A percentile compares a stretch with the other conserved stretches of the same genome.
These are phyloP conservation scores for Colletotrichum sp. DNA, from an alignment of 2,329 filamentous ascomycete species.

Conservation along the genomic window DNA sequence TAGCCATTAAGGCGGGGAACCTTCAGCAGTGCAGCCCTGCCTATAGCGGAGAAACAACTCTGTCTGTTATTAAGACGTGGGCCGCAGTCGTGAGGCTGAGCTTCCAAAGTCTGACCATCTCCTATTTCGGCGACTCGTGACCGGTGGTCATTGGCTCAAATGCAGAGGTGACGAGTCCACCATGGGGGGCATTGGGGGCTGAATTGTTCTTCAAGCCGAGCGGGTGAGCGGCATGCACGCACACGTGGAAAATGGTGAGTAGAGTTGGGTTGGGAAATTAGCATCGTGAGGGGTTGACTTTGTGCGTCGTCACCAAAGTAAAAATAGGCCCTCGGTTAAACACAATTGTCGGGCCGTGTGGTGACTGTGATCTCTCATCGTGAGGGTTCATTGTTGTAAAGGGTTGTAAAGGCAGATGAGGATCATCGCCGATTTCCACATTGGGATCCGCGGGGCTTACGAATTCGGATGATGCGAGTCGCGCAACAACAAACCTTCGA, in stretches of 20 bases:
- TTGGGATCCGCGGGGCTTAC: not conserved
- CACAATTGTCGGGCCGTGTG: not conserved
- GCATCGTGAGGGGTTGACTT: not conserved
- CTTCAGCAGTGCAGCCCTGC: not conserved
- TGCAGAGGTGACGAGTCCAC: not conserved
- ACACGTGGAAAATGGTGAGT: not conserved
- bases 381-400: not conserved
- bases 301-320: not conserved
- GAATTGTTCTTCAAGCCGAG: not conserved
- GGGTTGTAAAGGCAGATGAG: not conserved
- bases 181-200: not conserved
- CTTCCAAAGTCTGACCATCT: not conserved
- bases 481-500: not conserved
- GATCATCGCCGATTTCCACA: not conserved
- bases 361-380: not conserved
- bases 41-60: not conserved
- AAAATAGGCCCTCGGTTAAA: not conserved
- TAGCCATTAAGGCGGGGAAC: not conserved
- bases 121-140: not conserved
- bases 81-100: not conserved
- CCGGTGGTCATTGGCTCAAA: not conserved
- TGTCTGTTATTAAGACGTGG: not conserved
- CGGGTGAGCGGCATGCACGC: not conserved
- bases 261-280: not conserved
- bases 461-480: not conserved